These are phyloP conservation scores for Ascochyta rabiei DNA, from an alignment of 2,329 filamentous ascomycete genomes.

Conservation along the genomic window DNA sequence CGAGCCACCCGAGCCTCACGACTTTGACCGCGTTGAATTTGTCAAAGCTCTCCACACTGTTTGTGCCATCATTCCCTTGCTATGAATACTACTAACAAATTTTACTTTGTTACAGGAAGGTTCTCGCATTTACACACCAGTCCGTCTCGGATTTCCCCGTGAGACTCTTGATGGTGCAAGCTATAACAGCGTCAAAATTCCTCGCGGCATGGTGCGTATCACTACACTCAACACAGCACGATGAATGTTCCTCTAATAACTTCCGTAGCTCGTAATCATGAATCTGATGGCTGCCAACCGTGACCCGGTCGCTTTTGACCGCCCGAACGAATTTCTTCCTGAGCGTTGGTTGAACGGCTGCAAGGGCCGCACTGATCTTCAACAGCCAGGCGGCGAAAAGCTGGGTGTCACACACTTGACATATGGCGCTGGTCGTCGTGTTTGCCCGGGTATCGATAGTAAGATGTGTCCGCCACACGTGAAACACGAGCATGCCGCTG, in stretches of 20 bases:
- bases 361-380: not conserved
- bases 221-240: not conserved
- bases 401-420: slow-evolving; percentile 8
- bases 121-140: slow-evolving; percentile 20
- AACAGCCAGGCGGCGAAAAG: not conserved
- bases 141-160: slow-evolving; percentile 10
- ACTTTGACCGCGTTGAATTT: slow-evolving; percentile 21
- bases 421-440: slow-evolving; percentile 1
- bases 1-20: slow-evolving; percentile 19
- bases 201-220: not conserved
- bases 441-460: slow-evolving; percentile 1
- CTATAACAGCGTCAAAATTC: not conserved
- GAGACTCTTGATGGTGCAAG: not conserved
- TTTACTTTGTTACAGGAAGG: slow-evolving; percentile 2
- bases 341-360: not conserved
- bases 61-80: not conserved
- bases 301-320: not conserved
- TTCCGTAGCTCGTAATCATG: not conserved
- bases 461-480: not conserved
- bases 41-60: slow-evolving; percentile 22
- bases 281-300: not conserved
- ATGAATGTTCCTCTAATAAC: no score
- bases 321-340: not conserved
- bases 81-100: not conserved
- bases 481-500: not conserved